Percentiles rank a stretch among this genome's conserved stretches.
Evolutionary conservation across 164 flowering plant genomes (phyloP).

Genomic region (Chimonanthus praecox): DNA sequence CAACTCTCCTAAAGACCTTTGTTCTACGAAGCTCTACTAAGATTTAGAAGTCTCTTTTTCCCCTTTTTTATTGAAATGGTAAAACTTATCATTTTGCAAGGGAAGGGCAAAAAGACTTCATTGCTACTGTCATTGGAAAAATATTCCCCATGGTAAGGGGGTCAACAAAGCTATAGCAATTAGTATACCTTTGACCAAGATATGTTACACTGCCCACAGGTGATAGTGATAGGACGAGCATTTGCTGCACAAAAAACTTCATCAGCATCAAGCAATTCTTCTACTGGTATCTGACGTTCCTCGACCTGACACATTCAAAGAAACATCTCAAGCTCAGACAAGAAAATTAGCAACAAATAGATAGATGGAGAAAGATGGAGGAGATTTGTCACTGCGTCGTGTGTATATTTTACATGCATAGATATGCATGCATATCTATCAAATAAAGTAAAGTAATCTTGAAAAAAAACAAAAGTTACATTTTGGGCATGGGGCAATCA

Average conservation of each 20-base stretch:
- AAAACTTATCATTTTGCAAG: no score
- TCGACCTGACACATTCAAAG: constrained; percentile 43
- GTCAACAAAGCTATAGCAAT: background rate
- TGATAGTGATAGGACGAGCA: constrained; percentile 82
- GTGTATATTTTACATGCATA: no score
- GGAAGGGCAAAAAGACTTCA: no score
- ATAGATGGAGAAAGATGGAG: no score
- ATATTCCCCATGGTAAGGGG: background rate
- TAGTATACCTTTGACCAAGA: constrained; percentile 53
- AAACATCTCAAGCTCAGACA: no score
- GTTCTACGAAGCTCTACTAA: background rate
- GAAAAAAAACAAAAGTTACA: no score
- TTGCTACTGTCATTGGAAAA: background rate
- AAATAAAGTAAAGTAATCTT: no score
- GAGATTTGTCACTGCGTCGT: no score
- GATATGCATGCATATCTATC: no score
- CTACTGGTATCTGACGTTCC: constrained; percentile 63
- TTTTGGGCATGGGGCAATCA: no score
- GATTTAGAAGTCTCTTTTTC: background rate
- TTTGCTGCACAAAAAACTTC: constrained; percentile 95
- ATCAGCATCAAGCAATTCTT: constrained; percentile 84
- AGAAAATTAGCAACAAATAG: no score
- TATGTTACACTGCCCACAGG: constrained; percentile 89
- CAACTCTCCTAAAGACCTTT: background rate
- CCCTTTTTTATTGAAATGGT: no score